Evolutionary conservation across 1,139 yeast species (phyloP).

Genomic region (Magnusiomyces sp.): DNA sequence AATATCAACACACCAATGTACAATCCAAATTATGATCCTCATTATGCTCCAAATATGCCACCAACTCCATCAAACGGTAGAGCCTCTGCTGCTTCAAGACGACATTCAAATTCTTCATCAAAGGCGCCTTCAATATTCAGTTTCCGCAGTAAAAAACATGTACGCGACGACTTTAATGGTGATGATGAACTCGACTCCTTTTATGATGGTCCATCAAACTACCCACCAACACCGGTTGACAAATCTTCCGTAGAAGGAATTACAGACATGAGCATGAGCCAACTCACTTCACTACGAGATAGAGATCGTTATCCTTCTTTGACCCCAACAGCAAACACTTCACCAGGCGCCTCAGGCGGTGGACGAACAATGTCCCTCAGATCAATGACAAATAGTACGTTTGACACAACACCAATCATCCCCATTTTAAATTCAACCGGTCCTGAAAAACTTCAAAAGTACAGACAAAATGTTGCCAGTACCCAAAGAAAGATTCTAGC

Average conservation of each 20-base stretch:
- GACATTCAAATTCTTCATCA: not conserved
- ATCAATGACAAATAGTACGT: constrained; percentile 1
- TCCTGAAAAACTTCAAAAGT: not conserved
- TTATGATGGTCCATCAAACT: not conserved
- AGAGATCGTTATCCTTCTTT: not conserved
- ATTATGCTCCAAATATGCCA: no score
- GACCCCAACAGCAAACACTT: not conserved
- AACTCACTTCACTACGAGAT: constrained; percentile 1
- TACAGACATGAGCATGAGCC: constrained; percentile 1
- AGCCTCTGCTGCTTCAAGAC: not conserved
- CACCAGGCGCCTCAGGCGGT: not conserved
- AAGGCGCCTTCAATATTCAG: not conserved
- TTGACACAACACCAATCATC: constrained; percentile 5
- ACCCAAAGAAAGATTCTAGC: not conserved
- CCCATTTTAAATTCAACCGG: not conserved
- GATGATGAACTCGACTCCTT: not conserved
- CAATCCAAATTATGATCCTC: no score
- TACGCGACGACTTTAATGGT: constrained; percentile 3
- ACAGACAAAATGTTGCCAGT: not conserved
- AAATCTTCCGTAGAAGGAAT: constrained; percentile 1
- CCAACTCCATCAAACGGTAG: no score
- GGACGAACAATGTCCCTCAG: constrained; percentile 1
- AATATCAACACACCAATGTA: no score
- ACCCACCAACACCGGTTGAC: not conserved
- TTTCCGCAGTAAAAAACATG: not conserved